Conservation (phyloP, 163 green algal genomes). For the Chlamydomonas reinhardtii region DNA sequence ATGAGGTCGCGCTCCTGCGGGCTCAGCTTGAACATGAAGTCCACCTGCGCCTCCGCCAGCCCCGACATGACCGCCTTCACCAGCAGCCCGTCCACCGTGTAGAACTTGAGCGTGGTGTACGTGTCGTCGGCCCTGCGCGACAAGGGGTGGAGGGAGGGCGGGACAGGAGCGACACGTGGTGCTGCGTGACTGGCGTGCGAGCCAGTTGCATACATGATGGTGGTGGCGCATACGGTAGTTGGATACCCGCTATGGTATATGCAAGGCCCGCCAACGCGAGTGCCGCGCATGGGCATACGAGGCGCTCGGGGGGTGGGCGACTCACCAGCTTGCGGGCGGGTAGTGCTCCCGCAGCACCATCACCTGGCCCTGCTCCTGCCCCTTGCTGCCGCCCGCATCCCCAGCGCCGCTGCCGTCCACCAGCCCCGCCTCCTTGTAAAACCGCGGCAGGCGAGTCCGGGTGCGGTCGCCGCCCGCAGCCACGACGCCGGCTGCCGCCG, state of each 20-base stretch:
- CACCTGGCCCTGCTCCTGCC: neutral
- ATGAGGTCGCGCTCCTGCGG: conserved; percentile 79
- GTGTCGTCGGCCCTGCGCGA: conserved; percentile 46
- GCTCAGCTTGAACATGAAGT: conserved; percentile 79
- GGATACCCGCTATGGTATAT: too few relatives aligned
- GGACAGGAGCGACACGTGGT: too few relatives aligned
- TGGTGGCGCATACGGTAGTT: too few relatives aligned
- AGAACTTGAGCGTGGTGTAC: conserved; percentile 75
- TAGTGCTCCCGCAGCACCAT: conserved; percentile 55
- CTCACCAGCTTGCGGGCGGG: conserved; percentile 59
- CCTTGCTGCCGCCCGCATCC: neutral
- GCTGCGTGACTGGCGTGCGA: too few relatives aligned
- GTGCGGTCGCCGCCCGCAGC: neutral
- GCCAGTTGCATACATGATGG: too few relatives aligned
- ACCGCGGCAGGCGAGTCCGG: conserved; percentile 48
- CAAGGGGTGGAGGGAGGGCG: too few relatives aligned
- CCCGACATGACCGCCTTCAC: conserved; percentile 62
- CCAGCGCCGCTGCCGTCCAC: neutral
- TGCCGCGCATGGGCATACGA: too few relatives aligned
- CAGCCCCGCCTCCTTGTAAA: conserved; percentile 11
- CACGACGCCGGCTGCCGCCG: neutral
- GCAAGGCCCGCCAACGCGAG: too few relatives aligned
- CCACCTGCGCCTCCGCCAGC: conserved; percentile 56
- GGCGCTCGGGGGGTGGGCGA: too few relatives aligned
- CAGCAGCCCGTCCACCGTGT: conserved; percentile 62